Percentiles rank a stretch among this genome's conserved stretches.
phyloP scores from a whole-genome alignment of 2,329 filamentous ascomycete genomes.

The Ophiostoma sp. region DNA sequence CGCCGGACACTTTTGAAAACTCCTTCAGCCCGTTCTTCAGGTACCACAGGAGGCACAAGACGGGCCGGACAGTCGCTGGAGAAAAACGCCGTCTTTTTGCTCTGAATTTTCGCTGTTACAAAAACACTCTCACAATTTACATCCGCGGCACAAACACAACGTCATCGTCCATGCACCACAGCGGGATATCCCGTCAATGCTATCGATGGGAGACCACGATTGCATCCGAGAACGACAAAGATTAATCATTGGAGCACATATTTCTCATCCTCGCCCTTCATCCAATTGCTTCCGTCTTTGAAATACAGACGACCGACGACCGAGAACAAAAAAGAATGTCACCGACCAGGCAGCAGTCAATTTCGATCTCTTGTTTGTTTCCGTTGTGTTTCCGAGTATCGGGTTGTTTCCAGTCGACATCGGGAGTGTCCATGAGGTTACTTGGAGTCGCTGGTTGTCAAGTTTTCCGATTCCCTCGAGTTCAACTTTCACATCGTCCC shows the following conservation, averaged over 20 bases:
- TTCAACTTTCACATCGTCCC: neutral
- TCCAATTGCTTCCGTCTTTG: neutral
- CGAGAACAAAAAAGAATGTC: neutral
- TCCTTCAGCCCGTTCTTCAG: neutral
- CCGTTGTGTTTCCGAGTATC: neutral
- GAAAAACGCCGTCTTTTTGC: neutral
- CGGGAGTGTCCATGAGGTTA: neutral
- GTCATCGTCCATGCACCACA: neutral
- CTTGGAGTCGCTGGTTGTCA: too few species aligned
- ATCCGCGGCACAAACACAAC: neutral
- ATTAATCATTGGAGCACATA: neutral
- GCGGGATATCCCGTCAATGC: neutral
- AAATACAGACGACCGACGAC: neutral
- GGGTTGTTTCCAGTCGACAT: neutral
- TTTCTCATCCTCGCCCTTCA: neutral
- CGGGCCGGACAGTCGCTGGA: neutral
- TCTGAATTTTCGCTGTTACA: neutral
- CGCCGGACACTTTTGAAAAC: neutral
- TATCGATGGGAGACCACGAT: neutral
- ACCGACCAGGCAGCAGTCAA: neutral
- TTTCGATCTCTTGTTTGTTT: neutral
- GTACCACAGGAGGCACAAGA: neutral
- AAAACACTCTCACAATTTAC: neutral
- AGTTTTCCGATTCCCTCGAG: neutral
- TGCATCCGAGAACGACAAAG: neutral